These are phyloP conservation scores for Fusarium setosum DNA, from an alignment of 2,329 filamentous ascomycete genomes.

Conservation along the genomic window DNA sequence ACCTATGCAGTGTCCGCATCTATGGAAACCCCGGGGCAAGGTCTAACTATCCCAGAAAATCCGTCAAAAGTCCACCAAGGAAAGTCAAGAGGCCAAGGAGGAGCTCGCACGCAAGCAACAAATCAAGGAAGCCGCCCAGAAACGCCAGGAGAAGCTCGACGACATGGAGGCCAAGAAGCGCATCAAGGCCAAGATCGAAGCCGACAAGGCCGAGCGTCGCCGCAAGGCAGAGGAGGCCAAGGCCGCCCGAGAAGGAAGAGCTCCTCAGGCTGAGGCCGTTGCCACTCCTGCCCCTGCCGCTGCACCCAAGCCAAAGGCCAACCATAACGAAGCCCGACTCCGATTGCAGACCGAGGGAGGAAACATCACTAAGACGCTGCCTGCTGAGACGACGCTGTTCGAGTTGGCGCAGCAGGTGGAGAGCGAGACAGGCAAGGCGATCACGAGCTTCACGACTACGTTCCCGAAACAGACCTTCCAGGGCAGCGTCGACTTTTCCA, in stretches of 20 bases:
- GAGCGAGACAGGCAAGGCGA: constrained; percentile 75
- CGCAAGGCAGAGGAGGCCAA: constrained; percentile 88
- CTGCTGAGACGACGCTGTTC: constrained; percentile 90
- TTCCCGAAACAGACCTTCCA: constrained; percentile 87
- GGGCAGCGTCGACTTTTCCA: constrained; percentile 79
- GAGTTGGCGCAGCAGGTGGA: constrained; percentile 85
- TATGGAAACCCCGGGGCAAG: neutral
- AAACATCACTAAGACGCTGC: constrained; percentile 87
- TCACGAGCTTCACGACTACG: constrained; percentile 83
- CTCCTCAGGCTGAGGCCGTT: constrained; percentile 57
- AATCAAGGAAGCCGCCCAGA: constrained; percentile 88
- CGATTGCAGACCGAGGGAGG: constrained; percentile 80
- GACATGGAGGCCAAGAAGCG: constrained; percentile 88
- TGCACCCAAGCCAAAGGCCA: constrained; percentile 70
- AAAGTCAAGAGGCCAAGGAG: constrained; percentile 90
- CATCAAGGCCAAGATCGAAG: constrained; percentile 93
- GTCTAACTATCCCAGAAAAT: constrained; percentile 62
- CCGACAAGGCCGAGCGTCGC: constrained; percentile 90
- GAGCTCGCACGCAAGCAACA: constrained; percentile 89
- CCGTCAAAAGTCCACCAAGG: constrained; percentile 88
- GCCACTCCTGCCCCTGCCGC: constrained; percentile 60
- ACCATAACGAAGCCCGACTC: constrained; percentile 84
- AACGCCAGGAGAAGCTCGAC: constrained; percentile 87
- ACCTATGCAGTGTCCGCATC: constrained; percentile 16
- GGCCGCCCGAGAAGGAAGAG: constrained; percentile 83